Evolutionary conservation across 306 rosid species (phyloP).

Genomic region (Amphicarpaea edgeworthii): DNA sequence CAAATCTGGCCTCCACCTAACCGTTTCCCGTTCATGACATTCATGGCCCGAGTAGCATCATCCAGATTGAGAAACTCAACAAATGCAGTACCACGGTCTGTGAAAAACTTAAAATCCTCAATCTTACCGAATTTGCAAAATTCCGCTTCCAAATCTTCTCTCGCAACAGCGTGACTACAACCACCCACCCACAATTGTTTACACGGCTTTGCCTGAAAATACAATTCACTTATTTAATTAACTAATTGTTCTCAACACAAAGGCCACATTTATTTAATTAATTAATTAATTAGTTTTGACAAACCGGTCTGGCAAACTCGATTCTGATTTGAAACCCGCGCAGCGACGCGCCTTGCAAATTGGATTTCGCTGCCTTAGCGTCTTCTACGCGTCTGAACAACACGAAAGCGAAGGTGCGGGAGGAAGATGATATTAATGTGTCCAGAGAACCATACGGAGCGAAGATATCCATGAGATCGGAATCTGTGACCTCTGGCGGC

Average conservation of each 20-base stretch:
- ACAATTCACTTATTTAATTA: not conserved
- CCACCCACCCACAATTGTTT: conserved; percentile 87
- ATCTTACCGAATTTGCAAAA: conserved; percentile 68
- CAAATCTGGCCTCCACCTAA: conserved; percentile 74
- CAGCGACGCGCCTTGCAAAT: conserved; percentile 62
- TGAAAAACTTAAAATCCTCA: conserved; percentile 73
- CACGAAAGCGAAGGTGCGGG: conserved; percentile 61
- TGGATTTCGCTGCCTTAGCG: conserved; percentile 78
- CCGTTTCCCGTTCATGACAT: conserved; percentile 75
- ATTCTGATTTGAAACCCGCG: conserved; percentile 68
- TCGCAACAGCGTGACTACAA: conserved; percentile 60
- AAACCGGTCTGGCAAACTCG: conserved; percentile 94
- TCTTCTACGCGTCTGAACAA: conserved; percentile 73
- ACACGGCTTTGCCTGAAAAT: conserved; percentile 74
- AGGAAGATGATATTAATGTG: conserved; percentile 68
- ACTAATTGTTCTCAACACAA: not conserved
- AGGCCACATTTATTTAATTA: not conserved
- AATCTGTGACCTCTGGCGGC: conserved; percentile 63
- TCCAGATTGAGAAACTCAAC: conserved; percentile 72
- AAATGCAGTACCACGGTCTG: conserved; percentile 74
- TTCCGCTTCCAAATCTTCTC: conserved; percentile 73
- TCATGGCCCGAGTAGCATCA: conserved; percentile 80
- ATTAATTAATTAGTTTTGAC: conserved; percentile 30
- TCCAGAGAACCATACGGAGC: conserved; percentile 74
- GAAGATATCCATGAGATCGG: conserved; percentile 70